Evolutionary conservation across 306 rosid species (phyloP), one percentile per base, ranked within the genome.

Genomic region (Sophora flavescens): DNA sequence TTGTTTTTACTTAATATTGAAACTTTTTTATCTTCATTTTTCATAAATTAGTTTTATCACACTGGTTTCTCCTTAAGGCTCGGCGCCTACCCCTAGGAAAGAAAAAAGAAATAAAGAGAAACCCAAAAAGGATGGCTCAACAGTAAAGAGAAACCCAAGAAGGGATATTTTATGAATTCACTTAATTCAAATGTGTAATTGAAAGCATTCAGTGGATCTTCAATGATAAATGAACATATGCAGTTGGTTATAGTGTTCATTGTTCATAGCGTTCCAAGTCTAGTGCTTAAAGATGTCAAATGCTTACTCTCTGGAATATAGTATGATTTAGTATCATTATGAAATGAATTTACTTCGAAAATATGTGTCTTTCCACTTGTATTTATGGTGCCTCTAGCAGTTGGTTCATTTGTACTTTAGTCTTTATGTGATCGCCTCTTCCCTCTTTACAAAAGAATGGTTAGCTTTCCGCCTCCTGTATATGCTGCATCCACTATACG

Each of bases 281-380:
- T 22, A 22, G 22, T 22, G 22, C 22, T n/a, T 32, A 52, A 18
- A 44, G 53, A 42, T 68, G 44, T 68, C 75, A 30, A 14, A 17
- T 50, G 51, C 66, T 8, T 39, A 56, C 72, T 75, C 7, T 58
- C 22, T 22, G 22, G 22, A 22, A 22, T 22, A 22, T 22, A 32
- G 65, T 56, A 16, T 76, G 48, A 12, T 75, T 38, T 44, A 45
- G 63, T 63, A n/a, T 65, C 38, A 16, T 61, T 74, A 16, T 70
- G 35, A 11, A 71, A 5, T 15, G 17, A 9, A 52, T 69, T 62
- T 78, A 68, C 18, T 2, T 38, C 3, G 11, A 11, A 41, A 9
- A 66, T 64, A 3, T 8, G 41, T 30, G 53, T 32, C 53, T 13
- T 17, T 53, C 48, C 53, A 61, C 63, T 33, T 77, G 68, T 53